A percentile compares a stretch with the other conserved stretches of the same genome.
phyloP scores from a whole-genome alignment of 2,329 filamentous ascomycete genomes.

The Aspergillus ochraceoroseus region DNA sequence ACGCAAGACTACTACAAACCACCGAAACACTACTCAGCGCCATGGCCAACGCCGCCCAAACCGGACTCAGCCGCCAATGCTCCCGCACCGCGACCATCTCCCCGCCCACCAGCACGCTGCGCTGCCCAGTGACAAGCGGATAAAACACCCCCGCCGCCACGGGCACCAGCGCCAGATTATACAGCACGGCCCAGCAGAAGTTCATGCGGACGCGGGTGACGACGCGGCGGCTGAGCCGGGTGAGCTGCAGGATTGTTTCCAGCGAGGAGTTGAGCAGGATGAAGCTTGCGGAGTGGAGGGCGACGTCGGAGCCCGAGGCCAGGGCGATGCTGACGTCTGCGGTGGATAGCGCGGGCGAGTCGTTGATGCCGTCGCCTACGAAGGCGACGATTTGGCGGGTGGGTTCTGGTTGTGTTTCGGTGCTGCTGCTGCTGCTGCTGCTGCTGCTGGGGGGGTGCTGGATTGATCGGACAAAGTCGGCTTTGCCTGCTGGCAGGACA shows the following conservation, averaged over 20 bases:
- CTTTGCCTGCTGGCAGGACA: constrained; percentile 78
- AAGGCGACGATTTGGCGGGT: constrained; percentile 64
- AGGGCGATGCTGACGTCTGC: constrained; percentile 82
- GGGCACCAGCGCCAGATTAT: constrained; percentile 73
- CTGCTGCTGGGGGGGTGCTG: constrained; percentile 24
- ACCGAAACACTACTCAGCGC: constrained; percentile 87
- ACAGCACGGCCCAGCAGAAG: constrained; percentile 78
- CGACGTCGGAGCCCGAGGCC: constrained; percentile 75
- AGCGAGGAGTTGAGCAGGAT: constrained; percentile 71
- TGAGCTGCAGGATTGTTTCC: constrained; percentile 64
- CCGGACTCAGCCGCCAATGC: constrained; percentile 47
- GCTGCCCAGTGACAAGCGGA: constrained; percentile 47
- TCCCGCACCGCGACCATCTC: constrained; percentile 33
- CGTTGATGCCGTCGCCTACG: constrained; percentile 84
- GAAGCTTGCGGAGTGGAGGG: constrained; percentile 75
- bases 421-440: constrained; percentile 1
- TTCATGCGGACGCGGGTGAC: constrained; percentile 78
- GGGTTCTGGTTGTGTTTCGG: constrained; percentile 13
- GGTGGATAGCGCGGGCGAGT: constrained; percentile 71
- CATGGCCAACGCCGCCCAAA: constrained; percentile 88
- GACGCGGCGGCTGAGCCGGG: constrained; percentile 65
- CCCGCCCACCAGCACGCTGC: constrained; percentile 22
- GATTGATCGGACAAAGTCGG: constrained; percentile 40
- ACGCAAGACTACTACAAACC: constrained; percentile 69
- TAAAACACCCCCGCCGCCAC: constrained; percentile 77